Base-by-base conservation (phyloP, 345 rosid species). In the Reutealis trisperma region DNA sequence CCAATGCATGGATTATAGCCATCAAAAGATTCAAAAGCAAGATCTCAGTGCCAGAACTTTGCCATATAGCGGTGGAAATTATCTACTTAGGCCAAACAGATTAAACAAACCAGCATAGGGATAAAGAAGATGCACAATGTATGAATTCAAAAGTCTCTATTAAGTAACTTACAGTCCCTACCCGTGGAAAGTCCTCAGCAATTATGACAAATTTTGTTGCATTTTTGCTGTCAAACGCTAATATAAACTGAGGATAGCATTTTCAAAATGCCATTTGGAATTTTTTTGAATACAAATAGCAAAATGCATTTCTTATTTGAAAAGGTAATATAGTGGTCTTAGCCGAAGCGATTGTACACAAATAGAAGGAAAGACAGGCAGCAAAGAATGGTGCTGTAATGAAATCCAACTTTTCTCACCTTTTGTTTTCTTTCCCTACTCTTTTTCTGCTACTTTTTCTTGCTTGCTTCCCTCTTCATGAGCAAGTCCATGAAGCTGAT, bases 331-430 rank as follows among this genome's bases (percentile, higher is more conserved):
- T 72, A 77, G 59, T 67, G 75, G 81, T 81, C 79, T 82, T 62
- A 73, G 80, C 77, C 83, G 52, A 49, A 22, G 67, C 73, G 80
- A 80, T 84, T 57, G 81, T 86, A 82, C 89, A 86, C 32, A 69
- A 75, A 51, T 78, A 63, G 58, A 62, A 78, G 67, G 70, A 45
- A 64, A 67, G n/a, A 64, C 41, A 0, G 6, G 76, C 45, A 61
- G 78, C 78, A 82, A 82, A 82, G 72, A 82, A 84, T 80, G 58
- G 21, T 61, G 59, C 49, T 70, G 67, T 79, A 54, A 54, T 45
- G 45, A 71, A 9, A 54, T 5, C 67, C 19, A 16, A 42, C 62
- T 3, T 16, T 42, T 44, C 67, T 24, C 57, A 52, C 42, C 21
- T 44, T 34, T 7, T 4, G 22, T 58, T 30, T 41, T 72, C 64